These are phyloP conservation scores for Delitschia confertaspora DNA, from an alignment of 495 filamentous ascomycete species.

Conservation along the genomic window DNA sequence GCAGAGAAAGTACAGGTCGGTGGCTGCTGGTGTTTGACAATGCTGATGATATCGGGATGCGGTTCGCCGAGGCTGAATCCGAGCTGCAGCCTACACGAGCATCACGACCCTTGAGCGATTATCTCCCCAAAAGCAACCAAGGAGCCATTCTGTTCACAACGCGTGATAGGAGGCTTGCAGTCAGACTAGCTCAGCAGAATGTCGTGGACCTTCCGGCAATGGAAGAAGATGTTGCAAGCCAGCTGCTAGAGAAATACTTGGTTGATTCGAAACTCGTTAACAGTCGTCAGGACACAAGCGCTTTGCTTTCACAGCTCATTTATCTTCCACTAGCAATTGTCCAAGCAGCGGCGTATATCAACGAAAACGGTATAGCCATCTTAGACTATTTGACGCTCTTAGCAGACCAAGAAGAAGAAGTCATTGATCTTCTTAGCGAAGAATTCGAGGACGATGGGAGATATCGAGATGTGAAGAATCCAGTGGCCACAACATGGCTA, in stretches of 20 bases:
- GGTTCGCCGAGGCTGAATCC: not conserved
- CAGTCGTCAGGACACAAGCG: no score
- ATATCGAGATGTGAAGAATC: constrained; percentile 40
- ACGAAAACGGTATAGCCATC: constrained; percentile 3
- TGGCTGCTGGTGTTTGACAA: constrained; percentile 30
- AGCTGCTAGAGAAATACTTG: constrained; percentile 5
- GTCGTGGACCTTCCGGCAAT: constrained; percentile 3
- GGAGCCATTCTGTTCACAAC: constrained; percentile 15
- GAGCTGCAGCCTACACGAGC: not conserved
- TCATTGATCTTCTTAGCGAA: constrained; percentile 39
- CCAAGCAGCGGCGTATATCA: constrained; percentile 21
- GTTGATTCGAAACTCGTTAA: not conserved
- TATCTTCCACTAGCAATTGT: constrained; percentile 18
- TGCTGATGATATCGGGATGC: constrained; percentile 18
- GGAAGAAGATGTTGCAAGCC: not conserved
- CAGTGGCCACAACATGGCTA: constrained; percentile 48
- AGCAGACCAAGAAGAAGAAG: constrained; percentile 36
- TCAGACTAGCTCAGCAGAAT: constrained; percentile 2
- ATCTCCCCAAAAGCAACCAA: constrained; percentile 2
- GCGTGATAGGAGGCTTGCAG: constrained; percentile 5
- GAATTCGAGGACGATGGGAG: constrained; percentile 43
- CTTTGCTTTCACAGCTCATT: constrained; percentile 3
- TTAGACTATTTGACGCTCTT: constrained; percentile 40
- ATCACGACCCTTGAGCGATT: not conserved
- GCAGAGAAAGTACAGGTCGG: constrained; percentile 14